A percentile compares a stretch with the other conserved stretches of the same genome.
Conservation (phyloP, 2,329 filamentous ascomycete genomes). For the Epichloe sibirici region DNA sequence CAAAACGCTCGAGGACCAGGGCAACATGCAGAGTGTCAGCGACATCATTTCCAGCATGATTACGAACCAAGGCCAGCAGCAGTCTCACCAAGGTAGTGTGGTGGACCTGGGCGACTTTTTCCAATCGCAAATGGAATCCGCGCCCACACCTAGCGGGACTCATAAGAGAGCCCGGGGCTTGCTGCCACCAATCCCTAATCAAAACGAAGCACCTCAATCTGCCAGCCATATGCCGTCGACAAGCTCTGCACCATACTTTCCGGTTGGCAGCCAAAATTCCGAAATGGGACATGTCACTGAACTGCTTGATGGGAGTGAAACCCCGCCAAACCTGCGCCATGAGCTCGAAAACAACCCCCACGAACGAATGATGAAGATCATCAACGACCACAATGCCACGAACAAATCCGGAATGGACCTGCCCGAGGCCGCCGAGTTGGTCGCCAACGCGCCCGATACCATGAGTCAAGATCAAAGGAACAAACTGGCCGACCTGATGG, state of each 20-base stretch:
- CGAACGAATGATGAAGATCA: slow-evolving; percentile 53
- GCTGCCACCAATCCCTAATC: slow-evolving; percentile 39
- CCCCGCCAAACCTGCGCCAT: slow-evolving; percentile 39
- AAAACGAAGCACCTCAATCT: slow-evolving; percentile 15
- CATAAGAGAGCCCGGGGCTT: slow-evolving; percentile 42
- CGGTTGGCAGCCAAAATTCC: slow-evolving; percentile 21
- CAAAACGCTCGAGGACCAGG: slow-evolving; percentile 69
- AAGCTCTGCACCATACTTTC: slow-evolving; percentile 16
- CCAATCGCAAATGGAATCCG: slow-evolving; percentile 30
- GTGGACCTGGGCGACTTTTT: slow-evolving; percentile 50
- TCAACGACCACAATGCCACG: slow-evolving; percentile 49
- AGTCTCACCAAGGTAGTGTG: slow-evolving; percentile 41
- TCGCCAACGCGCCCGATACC: slow-evolving; percentile 41
- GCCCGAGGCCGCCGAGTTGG: slow-evolving; percentile 36
- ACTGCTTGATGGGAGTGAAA: slow-evolving; percentile 41
- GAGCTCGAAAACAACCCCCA: slow-evolving; percentile 46
- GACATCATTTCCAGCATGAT: slow-evolving; percentile 75
- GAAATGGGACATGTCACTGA: slow-evolving; percentile 48
- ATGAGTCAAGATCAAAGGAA: slow-evolving; percentile 45
- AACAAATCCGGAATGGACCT: slow-evolving; percentile 38
- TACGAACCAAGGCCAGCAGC: slow-evolving; percentile 37
- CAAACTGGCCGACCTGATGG: slow-evolving; percentile 48
- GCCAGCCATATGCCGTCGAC: slow-evolving; percentile 18
- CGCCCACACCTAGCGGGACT: slow-evolving; percentile 26
- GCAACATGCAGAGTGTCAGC: slow-evolving; percentile 61